Evolutionary conservation across 768 basidiomycete genomes (phyloP).

Genomic region (Mycena crocata): DNA sequence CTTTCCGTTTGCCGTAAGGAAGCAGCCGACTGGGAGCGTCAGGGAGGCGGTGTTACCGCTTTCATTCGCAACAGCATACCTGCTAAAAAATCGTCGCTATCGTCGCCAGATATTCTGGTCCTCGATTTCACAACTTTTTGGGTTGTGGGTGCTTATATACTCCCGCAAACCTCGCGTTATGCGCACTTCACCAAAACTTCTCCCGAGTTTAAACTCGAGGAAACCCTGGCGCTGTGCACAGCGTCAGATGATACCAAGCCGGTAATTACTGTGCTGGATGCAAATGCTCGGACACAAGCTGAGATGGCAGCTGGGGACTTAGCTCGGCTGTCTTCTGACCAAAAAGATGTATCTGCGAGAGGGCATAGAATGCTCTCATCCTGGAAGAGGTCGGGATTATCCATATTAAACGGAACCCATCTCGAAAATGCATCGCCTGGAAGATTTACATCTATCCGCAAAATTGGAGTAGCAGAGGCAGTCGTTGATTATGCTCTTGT

Average conservation of each 20-base stretch:
- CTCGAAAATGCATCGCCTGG: background rate
- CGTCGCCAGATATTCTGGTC: slow-evolving; percentile 19
- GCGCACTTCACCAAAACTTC: slow-evolving; percentile 1
- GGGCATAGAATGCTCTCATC: slow-evolving; percentile 17
- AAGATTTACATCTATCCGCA: slow-evolving; percentile 1
- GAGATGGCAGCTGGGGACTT: background rate
- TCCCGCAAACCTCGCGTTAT: background rate
- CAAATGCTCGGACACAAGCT: slow-evolving; percentile 18
- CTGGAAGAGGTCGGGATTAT: slow-evolving; percentile 14
- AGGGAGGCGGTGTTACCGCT: slow-evolving; percentile 14
- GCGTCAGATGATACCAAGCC: slow-evolving; percentile 9
- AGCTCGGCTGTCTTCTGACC: background rate
- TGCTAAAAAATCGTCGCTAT: slow-evolving; percentile 3
- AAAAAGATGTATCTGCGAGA: slow-evolving; percentile 2
- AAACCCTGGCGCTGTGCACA: slow-evolving; percentile 9
- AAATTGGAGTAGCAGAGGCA: slow-evolving; percentile 1
- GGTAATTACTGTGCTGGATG: slow-evolving; percentile 7
- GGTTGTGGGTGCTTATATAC: slow-evolving; percentile 11
- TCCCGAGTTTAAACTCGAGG: slow-evolving; percentile 13
- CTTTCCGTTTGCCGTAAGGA: slow-evolving; percentile 6
- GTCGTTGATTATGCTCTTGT: slow-evolving; percentile 12
- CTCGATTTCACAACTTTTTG: slow-evolving; percentile 2
- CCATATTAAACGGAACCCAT: slow-evolving; percentile 10
- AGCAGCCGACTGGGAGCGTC: background rate
- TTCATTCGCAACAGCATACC: slow-evolving; percentile 8